Base-by-base conservation (phyloP, 2,329 filamentous ascomycete genomes). In the Penicillium sp. region DNA sequence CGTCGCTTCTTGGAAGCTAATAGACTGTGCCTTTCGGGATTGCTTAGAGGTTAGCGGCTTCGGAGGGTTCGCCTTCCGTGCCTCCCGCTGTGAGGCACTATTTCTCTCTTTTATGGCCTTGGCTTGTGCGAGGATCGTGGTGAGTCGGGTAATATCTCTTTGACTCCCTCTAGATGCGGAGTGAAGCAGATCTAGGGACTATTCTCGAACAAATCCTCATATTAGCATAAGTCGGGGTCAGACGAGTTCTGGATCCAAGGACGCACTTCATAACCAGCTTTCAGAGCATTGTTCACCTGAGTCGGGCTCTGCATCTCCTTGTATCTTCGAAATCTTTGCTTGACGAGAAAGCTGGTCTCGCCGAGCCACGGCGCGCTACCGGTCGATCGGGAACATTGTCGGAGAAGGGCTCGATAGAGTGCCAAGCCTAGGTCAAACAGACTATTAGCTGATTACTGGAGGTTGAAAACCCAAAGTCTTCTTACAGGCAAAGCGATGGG, bases 401-500 rank as follows among this genome's bases (percentile, higher is more conserved):
- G 62, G 35, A 73, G 62, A 35, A 73, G 67, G 28, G 67, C 65
- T 51, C 67, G 62, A 48, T 72, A 73, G 16, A 73, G 64, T 25
- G 69, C 64, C 47, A 70, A 53, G 45, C 69, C 70, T 73, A 32
- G 14, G 5, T 18, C 18, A 23, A 29, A 8, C 11, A 10, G 2
- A 13, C 13, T 26, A 36, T 39, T 35, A 41, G 33, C 32, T n/a
- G 2, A 25, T 21, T 18, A 32, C 21, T n/a, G 30, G 11, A 41
- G 11, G 5, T n/a, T 6, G 4, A n/a, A 9, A 27, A n/a, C 5
- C 4, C 6, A 27, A n/a, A n/a, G 14, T 6, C 11, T 27, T 13
- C 65, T 53, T 49, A 71, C 70, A 71, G 46, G 69, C 68, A 61
- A 69, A 62, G n/a, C 68, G 63, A 57, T 73, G 69, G 27, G 60